These are phyloP conservation scores for Astragalus glycyphyllos DNA, from an alignment of 306 rosid species.

Conservation along the genomic window DNA sequence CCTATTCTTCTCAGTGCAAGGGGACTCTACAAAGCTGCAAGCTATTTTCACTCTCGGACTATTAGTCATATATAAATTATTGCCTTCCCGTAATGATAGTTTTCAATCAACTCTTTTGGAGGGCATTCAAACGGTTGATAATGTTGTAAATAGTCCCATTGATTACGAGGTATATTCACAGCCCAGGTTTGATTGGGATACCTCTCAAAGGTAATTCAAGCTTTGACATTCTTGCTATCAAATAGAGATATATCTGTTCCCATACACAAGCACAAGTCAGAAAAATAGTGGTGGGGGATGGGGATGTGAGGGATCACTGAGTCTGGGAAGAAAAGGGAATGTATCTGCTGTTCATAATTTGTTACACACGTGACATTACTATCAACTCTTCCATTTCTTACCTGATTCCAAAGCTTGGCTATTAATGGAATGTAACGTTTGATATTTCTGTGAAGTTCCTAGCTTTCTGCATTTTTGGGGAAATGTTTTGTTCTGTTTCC, in stretches of 20 bases:
- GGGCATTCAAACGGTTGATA: constrained; percentile 79
- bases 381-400: constrained; percentile 35
- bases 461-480: constrained; percentile 23
- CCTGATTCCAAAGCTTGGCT: constrained; percentile 33
- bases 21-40: constrained; percentile 92
- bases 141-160: constrained; percentile 70
- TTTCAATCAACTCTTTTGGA: constrained; percentile 69
- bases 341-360: constrained; percentile 42
- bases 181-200: constrained; percentile 96
- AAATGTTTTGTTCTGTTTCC: constrained; percentile 17
- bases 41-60: constrained; percentile 94
- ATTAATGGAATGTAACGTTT: constrained; percentile 32
- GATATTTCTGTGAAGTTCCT: constrained; percentile 13
- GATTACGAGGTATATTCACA: constrained; percentile 91
- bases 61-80: constrained; percentile 68
- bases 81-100: constrained; percentile 73
- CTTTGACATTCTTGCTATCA: constrained; percentile 36
- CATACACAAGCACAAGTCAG: not conserved
- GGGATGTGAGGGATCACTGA: constrained; percentile 35
- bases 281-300: constrained; percentile 18
- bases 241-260: constrained; percentile 41
- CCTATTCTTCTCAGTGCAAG: constrained; percentile 87
- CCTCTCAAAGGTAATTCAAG: constrained; percentile 58
- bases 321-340: constrained; percentile 18
- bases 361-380: constrained; percentile 24